Conservation (phyloP, 768 basidiomycete genomes). For the Tephrocybe sp. region DNA sequence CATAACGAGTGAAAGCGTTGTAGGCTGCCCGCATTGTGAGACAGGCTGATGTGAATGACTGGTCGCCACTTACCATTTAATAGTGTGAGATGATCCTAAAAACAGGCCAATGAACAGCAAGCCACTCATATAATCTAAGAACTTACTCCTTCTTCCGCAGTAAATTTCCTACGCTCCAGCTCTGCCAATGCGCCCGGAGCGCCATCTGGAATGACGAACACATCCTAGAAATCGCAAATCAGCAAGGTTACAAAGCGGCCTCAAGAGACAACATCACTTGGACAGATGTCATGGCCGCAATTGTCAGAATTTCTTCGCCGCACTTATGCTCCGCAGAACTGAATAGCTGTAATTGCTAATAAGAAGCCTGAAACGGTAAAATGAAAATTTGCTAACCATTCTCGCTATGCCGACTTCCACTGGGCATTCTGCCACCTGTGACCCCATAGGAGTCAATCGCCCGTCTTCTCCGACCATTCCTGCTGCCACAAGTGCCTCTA, state of each 20-base stretch:
- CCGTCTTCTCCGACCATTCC: conserved; percentile 87
- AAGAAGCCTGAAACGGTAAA: not conserved
- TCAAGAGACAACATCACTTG: conserved; percentile 52
- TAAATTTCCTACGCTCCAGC: conserved; percentile 93
- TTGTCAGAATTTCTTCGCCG: conserved; percentile 93
- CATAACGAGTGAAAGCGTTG: conserved; percentile 87
- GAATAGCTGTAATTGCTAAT: conserved; percentile 60
- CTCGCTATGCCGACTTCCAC: conserved; percentile 92
- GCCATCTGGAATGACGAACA: conserved; percentile 87
- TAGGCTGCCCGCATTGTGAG: conserved; percentile 55
- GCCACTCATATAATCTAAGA: not conserved
- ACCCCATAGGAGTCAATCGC: conserved; percentile 72
- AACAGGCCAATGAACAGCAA: not conserved
- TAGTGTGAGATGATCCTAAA: conserved; percentile 90
- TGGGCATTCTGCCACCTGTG: conserved; percentile 91
- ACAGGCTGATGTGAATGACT: not conserved
- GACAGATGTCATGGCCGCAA: conserved; percentile 93
- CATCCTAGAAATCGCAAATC: conserved; percentile 57
- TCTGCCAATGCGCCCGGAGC: conserved; percentile 85
- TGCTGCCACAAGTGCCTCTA: conserved; percentile 79
- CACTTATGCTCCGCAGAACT: conserved; percentile 83
- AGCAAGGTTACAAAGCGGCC: not conserved
- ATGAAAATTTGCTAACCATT: conserved; percentile 59
- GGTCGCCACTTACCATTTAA: conserved; percentile 67
- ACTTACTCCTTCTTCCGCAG: conserved; percentile 93